phyloP scores from a whole-genome alignment of 352 stramenopile genomes.

The Phytophthora crassamura region DNA sequence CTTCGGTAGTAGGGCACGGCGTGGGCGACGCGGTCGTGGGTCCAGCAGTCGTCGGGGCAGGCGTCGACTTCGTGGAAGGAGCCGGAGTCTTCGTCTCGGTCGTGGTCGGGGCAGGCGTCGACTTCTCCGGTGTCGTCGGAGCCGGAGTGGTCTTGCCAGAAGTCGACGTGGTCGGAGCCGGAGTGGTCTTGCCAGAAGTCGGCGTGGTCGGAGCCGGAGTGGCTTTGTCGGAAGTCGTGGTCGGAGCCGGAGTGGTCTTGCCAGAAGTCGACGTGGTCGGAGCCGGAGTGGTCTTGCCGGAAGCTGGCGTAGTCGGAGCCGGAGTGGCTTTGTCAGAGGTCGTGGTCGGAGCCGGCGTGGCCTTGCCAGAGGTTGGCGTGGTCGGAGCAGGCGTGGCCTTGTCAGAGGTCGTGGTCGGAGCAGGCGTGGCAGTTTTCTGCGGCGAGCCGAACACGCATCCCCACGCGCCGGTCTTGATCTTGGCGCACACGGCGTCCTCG shows the following conservation, averaged over 20 bases:
- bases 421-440: conserved; percentile 27
- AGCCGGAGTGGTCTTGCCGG: too few relatives aligned
- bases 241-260: too few relatives aligned
- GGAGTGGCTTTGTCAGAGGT: neutral
- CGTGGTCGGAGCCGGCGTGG: conserved; percentile 27
- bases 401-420: conserved; percentile 28
- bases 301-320: neutral
- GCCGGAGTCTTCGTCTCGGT: conserved; percentile 1
- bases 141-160: conserved; percentile 15
- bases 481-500: conserved; percentile 57
- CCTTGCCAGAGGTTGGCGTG: neutral
- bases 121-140: conserved; percentile 12
- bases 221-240: neutral
- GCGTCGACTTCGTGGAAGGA: neutral
- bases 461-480: conserved; percentile 77
- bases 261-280: too few relatives aligned
- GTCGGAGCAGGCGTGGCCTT: conserved; percentile 24
- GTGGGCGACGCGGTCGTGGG: neutral
- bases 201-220: conserved; percentile 13
- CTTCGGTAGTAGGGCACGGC: conserved; percentile 1
- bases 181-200: neutral
- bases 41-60: neutral
- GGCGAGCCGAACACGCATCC: conserved; percentile 56
- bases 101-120: conserved; percentile 29
- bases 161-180: too few relatives aligned